Conservation (phyloP, 148 eudicot species). For the Silene uniflora region DNA sequence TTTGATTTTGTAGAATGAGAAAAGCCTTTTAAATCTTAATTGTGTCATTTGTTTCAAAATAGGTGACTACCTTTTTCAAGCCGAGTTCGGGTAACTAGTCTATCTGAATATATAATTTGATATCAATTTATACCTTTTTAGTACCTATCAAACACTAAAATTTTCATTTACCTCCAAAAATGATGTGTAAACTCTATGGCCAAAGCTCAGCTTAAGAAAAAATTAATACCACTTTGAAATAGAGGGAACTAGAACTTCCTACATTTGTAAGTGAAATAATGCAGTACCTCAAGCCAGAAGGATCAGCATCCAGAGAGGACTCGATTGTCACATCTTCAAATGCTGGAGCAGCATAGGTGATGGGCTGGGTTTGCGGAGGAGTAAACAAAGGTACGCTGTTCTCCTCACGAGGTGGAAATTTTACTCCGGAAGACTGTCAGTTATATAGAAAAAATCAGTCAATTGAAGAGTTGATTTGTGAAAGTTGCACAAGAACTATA, state of each 20-base stretch:
- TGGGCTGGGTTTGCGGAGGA: slow-evolving; percentile 84
- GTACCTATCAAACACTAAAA: too few relatives aligned
- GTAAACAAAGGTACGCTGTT: slow-evolving; percentile 80
- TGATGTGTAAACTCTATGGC: not conserved
- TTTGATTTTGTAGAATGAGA: too few relatives aligned
- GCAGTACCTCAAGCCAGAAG: slow-evolving; percentile 77
- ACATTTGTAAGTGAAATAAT: not conserved
- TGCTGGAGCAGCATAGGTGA: slow-evolving; percentile 41
- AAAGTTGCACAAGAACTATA: too few relatives aligned
- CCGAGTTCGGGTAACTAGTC: too few relatives aligned
- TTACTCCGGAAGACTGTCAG: slow-evolving; percentile 71
- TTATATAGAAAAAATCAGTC: too few relatives aligned
- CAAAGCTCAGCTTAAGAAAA: not conserved
- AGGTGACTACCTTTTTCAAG: too few relatives aligned
- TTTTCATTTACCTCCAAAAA: too few relatives aligned
- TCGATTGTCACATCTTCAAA: slow-evolving; percentile 73
- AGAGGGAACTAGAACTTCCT: not conserved
- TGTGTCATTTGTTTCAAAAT: too few relatives aligned
- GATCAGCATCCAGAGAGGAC: slow-evolving; percentile 73
- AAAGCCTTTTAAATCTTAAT: too few relatives aligned
- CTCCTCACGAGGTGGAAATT: slow-evolving; percentile 82
- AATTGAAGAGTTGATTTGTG: too few relatives aligned
- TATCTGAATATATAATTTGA: too few relatives aligned
- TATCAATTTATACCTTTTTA: too few relatives aligned
- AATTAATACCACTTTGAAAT: not conserved